Evolutionary conservation across 768 basidiomycete species (phyloP).

Genomic region (Russula lepida): DNA sequence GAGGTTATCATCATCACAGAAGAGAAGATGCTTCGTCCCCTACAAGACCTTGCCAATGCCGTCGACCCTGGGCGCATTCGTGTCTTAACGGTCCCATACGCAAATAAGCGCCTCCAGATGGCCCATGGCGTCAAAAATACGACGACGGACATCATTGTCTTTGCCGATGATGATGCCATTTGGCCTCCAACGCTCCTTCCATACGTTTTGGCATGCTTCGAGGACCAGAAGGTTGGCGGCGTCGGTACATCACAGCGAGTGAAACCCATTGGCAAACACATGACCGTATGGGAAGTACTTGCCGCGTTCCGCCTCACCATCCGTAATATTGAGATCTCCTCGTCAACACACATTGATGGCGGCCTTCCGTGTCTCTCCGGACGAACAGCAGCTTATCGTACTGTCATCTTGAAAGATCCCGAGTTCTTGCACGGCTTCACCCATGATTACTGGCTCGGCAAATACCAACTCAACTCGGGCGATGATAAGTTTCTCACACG

Average conservation of each 20-base stretch:
- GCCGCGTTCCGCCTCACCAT: slow-evolving; percentile 90
- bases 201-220: slow-evolving; percentile 84
- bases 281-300: slow-evolving; percentile 95
- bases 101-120: slow-evolving; percentile 94
- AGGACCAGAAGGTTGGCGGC: slow-evolving; percentile 89
- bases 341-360: slow-evolving; percentile 88
- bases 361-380: slow-evolving; percentile 89
- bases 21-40: slow-evolving; percentile 82
- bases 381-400: slow-evolving; percentile 88
- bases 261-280: slow-evolving; percentile 61
- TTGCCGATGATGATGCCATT: slow-evolving; percentile 92
- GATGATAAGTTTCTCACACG: slow-evolving; percentile 93
- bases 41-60: slow-evolving; percentile 81
- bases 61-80: slow-evolving; percentile 81
- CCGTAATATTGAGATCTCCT: slow-evolving; percentile 87
- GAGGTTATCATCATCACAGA: slow-evolving; percentile 73
- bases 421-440: slow-evolving; percentile 91
- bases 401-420: slow-evolving; percentile 90
- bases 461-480: slow-evolving; percentile 90
- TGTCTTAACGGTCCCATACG: slow-evolving; percentile 84
- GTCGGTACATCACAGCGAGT: slow-evolving; percentile 90
- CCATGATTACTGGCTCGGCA: slow-evolving; percentile 88
- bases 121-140: slow-evolving; percentile 85
- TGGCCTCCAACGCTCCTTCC: slow-evolving; percentile 92
- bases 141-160: slow-evolving; percentile 88